Conservation (phyloP, 352 stramenopile species). For the Discostella stelligera region DNA sequence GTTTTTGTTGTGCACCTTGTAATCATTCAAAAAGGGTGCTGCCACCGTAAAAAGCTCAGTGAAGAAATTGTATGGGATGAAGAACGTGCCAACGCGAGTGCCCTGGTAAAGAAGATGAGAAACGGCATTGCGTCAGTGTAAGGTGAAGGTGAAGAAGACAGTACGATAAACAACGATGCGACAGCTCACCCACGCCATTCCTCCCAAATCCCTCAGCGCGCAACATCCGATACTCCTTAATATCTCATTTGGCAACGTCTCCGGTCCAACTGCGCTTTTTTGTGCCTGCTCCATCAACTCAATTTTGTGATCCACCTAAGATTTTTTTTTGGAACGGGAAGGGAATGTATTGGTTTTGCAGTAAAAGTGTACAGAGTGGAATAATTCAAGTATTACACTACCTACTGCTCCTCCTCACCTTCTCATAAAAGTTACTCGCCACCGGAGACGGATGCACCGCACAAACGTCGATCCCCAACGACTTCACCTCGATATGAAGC, state of each 20-base stretch:
- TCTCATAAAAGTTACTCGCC: constrained; percentile 88
- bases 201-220: constrained; percentile 80
- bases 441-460: constrained; percentile 88
- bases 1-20: constrained; percentile 80
- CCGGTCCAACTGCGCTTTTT: constrained; percentile 74
- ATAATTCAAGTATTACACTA: neutral
- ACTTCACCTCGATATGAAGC: constrained; percentile 82
- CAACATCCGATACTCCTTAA: constrained; percentile 80
- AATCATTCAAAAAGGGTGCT: constrained; percentile 81
- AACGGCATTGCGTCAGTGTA: neutral
- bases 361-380: neutral
- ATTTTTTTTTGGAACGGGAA: constrained; percentile 18
- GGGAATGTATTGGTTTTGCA: neutral
- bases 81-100: constrained; percentile 81
- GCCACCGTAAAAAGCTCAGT: constrained; percentile 77
- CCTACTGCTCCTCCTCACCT: constrained; percentile 39
- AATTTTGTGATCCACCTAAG: constrained; percentile 82
- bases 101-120: constrained; percentile 1
- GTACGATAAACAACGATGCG: neutral
- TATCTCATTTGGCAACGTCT: constrained; percentile 80
- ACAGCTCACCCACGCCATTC: constrained; percentile 57
- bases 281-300: constrained; percentile 85
- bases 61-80: constrained; percentile 85
- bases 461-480: constrained; percentile 87
- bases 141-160: too few species aligned